A percentile compares a stretch with the other conserved stretches of the same genome.
Conservation (phyloP, 352 stramenopile genomes). For the Globisporangium alternatum region DNA sequence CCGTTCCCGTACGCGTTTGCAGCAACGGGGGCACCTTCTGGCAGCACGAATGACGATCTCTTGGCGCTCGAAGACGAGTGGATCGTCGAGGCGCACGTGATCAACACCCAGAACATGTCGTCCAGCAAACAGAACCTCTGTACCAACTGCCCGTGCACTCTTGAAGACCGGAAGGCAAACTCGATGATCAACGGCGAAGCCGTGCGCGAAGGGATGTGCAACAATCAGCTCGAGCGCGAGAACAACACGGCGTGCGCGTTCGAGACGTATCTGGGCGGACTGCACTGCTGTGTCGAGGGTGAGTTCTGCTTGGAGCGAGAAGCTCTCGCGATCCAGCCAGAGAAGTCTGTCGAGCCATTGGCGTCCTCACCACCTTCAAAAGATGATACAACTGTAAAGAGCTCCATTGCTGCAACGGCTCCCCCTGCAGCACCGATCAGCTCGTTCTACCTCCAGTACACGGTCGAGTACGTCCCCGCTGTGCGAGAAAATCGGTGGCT, state of each 20-base stretch:
- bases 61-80: constrained; percentile 9
- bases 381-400: not conserved
- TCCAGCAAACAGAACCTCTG: not conserved
- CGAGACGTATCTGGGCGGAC: constrained; percentile 11
- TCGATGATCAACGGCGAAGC: constrained; percentile 14
- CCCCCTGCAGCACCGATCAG: constrained; percentile 1
- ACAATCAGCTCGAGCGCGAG: constrained; percentile 5
- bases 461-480: constrained; percentile 7
- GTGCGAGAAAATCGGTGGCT: constrained; percentile 9
- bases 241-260: constrained; percentile 16
- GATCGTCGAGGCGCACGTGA: constrained; percentile 8
- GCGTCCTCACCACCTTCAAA: not conserved
- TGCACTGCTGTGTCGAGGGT: constrained; percentile 15
- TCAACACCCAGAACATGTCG: constrained; percentile 15
- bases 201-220: constrained; percentile 2
- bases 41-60: not conserved
- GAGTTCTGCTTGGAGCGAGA: constrained; percentile 16
- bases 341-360: not conserved
- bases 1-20: constrained; percentile 12
- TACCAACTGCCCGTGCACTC: constrained; percentile 11
- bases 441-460: constrained; percentile 14
- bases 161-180: constrained; percentile 12
- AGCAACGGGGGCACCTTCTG: not conserved
- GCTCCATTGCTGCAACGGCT: not conserved
- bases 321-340: constrained; percentile 4